Base-by-base conservation (phyloP, 148 eudicot species). In the Mesembryanthemum crystallinum region DNA sequence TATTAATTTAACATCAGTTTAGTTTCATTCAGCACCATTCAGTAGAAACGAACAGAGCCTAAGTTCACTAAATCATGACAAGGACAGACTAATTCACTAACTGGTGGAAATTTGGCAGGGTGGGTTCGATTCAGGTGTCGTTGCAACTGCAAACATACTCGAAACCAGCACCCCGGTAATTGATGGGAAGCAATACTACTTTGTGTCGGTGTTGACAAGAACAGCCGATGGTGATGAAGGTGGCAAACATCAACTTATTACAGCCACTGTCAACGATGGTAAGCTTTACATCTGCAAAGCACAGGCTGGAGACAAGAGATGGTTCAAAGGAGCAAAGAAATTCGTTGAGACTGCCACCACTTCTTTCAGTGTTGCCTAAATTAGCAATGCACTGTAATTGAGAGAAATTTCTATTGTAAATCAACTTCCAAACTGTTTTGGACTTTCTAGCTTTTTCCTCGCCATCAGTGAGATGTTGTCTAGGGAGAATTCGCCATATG, bases 191-290 rank as follows among this genome's bases (percentile, higher is more conserved):
- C 84, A 77, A 37, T 96, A 91, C 86, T 96, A 92, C 82, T 83
- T 27, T 80, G 2, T 96, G 54, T 83, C 97, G 0, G 90, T 96
- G 76, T 66, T 96, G 86, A 92, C 98, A 30, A 92, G 99, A 82
- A 96, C 99, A 11, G 99, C 98, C 0, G 99, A 96, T 14, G 99
- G 99, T 55, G 94, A 96, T 27, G 99, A 96, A 67, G 99, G 99
- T 4, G 98, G 99, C 73, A 96, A 96, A 63, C 99, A 96, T 77
- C 99, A 96, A 67, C 73, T 96, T 69, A 96, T 96, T 51, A 79
- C 88, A 7, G 98, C 98, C 52, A 87, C 87, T 0, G 86, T 89
- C n/a, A 80, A 82, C 20, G 85, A 83, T 47, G 96, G 97, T 13
- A 91, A 95, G 85, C 91, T 95, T 14, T 92, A 90, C 85, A 89